Conservation (phyloP, 805 yeast genomes). For the Metschnikowia colocasiae region DNA sequence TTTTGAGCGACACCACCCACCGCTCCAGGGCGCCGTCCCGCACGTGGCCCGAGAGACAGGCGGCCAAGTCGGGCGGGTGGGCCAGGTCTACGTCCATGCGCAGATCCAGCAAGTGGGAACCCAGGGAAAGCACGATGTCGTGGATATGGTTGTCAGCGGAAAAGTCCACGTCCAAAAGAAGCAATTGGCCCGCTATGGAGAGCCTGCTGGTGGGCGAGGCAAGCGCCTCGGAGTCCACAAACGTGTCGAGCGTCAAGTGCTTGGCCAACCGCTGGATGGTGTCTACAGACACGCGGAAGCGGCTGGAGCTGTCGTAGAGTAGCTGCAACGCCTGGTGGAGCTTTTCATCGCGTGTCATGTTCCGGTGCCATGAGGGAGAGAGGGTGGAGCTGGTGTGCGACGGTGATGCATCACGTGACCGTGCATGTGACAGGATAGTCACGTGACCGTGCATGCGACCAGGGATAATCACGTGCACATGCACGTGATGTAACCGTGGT, state of each 20-base stretch:
- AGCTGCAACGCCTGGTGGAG: slow-evolving; percentile 14
- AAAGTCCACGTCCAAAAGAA: slow-evolving; percentile 40
- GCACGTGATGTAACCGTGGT: no score
- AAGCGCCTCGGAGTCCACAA: slow-evolving; percentile 36
- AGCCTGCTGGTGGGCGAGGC: slow-evolving; percentile 20
- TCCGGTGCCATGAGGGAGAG: neutral
- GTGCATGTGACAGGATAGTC: neutral
- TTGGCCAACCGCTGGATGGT: slow-evolving; percentile 39
- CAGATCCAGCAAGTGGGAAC: slow-evolving; percentile 21
- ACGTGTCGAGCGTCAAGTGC: slow-evolving; percentile 39
- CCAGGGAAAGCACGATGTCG: slow-evolving; percentile 36
- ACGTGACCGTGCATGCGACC: no score
- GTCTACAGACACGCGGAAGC: slow-evolving; percentile 34
- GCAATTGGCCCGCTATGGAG: slow-evolving; percentile 40
- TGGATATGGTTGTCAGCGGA: slow-evolving; percentile 23
- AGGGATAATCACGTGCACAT: no score
- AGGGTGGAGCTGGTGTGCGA: neutral
- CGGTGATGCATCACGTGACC: neutral
- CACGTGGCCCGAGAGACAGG: neutral
- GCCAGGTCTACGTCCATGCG: neutral
- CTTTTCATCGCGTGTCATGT: slow-evolving; percentile 9
- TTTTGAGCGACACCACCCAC: neutral
- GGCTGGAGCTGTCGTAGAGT: slow-evolving; percentile 32
- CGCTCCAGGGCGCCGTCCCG: neutral
- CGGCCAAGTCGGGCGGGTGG: neutral